Evolutionary conservation across 2,329 filamentous ascomycete genomes (phyloP).

Genomic region (Colletotrichum simmondsii): DNA sequence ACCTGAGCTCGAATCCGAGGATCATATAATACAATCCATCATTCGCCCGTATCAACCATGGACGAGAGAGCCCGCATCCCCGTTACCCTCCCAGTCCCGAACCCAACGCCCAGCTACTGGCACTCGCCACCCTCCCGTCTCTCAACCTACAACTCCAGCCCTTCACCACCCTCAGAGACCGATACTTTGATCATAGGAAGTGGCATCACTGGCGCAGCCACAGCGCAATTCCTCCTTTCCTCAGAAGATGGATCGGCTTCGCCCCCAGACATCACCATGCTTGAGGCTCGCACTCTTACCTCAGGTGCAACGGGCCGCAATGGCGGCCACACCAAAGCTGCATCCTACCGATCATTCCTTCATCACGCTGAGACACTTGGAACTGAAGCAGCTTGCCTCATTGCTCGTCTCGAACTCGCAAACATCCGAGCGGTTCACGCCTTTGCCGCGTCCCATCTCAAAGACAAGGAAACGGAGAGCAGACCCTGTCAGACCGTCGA

Average conservation of each 20-base stretch:
- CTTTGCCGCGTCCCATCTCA: constrained; percentile 57
- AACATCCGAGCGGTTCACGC: constrained; percentile 66
- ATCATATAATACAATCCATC: not conserved
- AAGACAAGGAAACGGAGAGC: constrained; percentile 54
- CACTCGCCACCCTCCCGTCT: constrained; percentile 51
- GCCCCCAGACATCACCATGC: constrained; percentile 50
- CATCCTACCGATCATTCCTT: constrained; percentile 61
- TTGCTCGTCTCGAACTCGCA: constrained; percentile 62
- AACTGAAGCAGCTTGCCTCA: constrained; percentile 58
- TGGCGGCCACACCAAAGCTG: constrained; percentile 61
- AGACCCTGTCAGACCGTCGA: constrained; percentile 65
- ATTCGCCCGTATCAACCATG: not conserved
- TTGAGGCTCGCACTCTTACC: constrained; percentile 61
- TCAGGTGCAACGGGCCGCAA: constrained; percentile 66
- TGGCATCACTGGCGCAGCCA: constrained; percentile 61
- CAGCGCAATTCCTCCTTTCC: constrained; percentile 44
- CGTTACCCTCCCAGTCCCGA: constrained; percentile 46
- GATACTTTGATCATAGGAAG: constrained; percentile 66
- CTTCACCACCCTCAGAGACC: constrained; percentile 46
- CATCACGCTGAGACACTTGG: constrained; percentile 58
- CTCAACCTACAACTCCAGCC: constrained; percentile 34
- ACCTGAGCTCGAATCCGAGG: not conserved
- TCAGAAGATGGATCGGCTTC: constrained; percentile 21
- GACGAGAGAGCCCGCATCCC: constrained; percentile 21
- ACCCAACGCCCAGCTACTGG: constrained; percentile 60